A percentile compares a stretch with the other conserved stretches of the same genome.
Evolutionary conservation across 1,284 basidiomycete genomes (phyloP).

Genomic region (Exsudoporus floridanus): DNA sequence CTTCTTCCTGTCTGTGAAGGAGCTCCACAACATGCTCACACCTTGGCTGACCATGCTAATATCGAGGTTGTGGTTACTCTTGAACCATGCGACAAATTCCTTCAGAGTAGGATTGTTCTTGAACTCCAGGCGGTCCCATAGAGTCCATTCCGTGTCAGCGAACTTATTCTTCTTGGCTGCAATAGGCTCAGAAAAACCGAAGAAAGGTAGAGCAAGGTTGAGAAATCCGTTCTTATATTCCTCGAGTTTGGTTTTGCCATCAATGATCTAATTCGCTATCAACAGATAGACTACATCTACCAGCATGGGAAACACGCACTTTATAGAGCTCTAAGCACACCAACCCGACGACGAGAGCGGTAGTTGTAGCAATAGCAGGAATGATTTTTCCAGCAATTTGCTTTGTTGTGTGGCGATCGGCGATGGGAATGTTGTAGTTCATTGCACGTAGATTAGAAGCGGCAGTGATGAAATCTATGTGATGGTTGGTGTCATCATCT

Average conservation of each 20-base stretch:
- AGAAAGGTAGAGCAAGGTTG: slow-evolving; percentile 97
- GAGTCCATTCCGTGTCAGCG: slow-evolving; percentile 88
- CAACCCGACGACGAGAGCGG: slow-evolving; percentile 90
- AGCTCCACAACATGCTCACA: slow-evolving; percentile 97
- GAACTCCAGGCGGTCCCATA: slow-evolving; percentile 98
- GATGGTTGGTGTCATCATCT: slow-evolving; percentile 97
- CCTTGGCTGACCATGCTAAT: slow-evolving; percentile 96
- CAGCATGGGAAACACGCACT: slow-evolving; percentile 41
- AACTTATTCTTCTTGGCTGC: slow-evolving; percentile 91
- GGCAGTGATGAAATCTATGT: slow-evolving; percentile 99
- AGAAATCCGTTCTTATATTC: slow-evolving; percentile 99
- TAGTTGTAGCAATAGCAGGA: slow-evolving; percentile 98
- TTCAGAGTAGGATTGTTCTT: slow-evolving; percentile 85
- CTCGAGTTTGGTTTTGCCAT: slow-evolving; percentile 90
- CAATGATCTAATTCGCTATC: slow-evolving; percentile 72
- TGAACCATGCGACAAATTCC: slow-evolving; percentile 86
- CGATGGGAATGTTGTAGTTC: slow-evolving; percentile 91
- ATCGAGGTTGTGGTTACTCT: slow-evolving; percentile 82
- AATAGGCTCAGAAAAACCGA: slow-evolving; percentile 98
- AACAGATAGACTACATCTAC: neutral
- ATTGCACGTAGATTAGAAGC: slow-evolving; percentile 95
- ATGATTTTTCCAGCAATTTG: slow-evolving; percentile 99
- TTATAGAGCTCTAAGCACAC: slow-evolving; percentile 98
- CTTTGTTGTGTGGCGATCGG: slow-evolving; percentile 94
- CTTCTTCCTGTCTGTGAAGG: slow-evolving; percentile 91